Conservation (phyloP, 2,329 filamentous ascomycete genomes). For the Colletotrichum abscissum region DNA sequence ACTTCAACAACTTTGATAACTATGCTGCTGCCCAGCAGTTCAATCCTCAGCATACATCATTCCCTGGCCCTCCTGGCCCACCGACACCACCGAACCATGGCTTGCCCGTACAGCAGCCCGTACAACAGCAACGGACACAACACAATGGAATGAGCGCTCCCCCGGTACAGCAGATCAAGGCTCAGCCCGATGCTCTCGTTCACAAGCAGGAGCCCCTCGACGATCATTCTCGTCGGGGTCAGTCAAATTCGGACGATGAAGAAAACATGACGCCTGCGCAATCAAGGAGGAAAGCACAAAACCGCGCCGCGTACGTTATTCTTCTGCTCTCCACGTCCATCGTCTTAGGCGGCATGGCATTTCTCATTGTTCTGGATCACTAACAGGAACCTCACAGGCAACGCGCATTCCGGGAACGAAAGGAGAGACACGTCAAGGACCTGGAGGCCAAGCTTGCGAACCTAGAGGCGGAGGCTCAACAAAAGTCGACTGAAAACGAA, state of each 20-base stretch:
- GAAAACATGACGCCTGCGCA: conserved; percentile 65
- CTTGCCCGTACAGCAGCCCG: conserved; percentile 30
- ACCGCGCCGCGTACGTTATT: conserved; percentile 68
- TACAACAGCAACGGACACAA: conserved; percentile 34
- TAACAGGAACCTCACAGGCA: conserved; percentile 68
- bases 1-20: conserved; percentile 60
- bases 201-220: conserved; percentile 53
- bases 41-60: conserved; percentile 41
- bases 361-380: not conserved
- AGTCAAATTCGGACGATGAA: conserved; percentile 67
- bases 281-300: conserved; percentile 70
- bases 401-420: conserved; percentile 94
- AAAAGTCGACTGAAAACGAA: conserved; percentile 85
- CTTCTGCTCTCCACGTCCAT: not conserved
- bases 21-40: conserved; percentile 47
- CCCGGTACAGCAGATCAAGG: conserved; percentile 38
- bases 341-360: not conserved
- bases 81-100: conserved; percentile 53
- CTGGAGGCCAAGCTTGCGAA: conserved; percentile 86
- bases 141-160: conserved; percentile 42
- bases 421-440: conserved; percentile 93
- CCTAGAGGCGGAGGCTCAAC: conserved; percentile 79
- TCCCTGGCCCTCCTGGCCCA: conserved; percentile 63
- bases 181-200: conserved; percentile 30
- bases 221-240: conserved; percentile 49